Conservation (phyloP, 2,329 filamentous ascomycete species). For the Teratosphaeria zuluensis region DNA sequence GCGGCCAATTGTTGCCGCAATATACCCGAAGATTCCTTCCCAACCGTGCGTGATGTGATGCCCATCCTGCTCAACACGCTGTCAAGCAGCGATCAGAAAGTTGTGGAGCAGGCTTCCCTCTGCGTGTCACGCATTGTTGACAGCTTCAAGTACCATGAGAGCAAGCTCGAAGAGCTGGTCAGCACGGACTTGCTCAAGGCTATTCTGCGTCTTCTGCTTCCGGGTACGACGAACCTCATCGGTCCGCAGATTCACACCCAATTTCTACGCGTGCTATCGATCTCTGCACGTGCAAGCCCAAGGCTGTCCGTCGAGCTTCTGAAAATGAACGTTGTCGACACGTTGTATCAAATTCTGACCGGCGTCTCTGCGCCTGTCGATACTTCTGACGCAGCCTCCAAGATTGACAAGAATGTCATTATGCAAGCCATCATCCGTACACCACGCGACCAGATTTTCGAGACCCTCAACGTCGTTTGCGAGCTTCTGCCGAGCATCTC, state of each 20-base stretch:
- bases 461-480: slow-evolving; percentile 95
- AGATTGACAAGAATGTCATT: slow-evolving; percentile 91
- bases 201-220: slow-evolving; percentile 76
- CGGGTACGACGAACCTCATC: slow-evolving; percentile 91
- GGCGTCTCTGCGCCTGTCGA: slow-evolving; percentile 84
- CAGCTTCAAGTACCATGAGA: slow-evolving; percentile 83
- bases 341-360: slow-evolving; percentile 91
- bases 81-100: slow-evolving; percentile 85
- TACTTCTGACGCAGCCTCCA: slow-evolving; percentile 66
- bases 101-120: slow-evolving; percentile 91
- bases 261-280: slow-evolving; percentile 83
- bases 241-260: slow-evolving; percentile 91
- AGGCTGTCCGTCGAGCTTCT: slow-evolving; percentile 79
- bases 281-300: slow-evolving; percentile 82
- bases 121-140: slow-evolving; percentile 95
- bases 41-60: slow-evolving; percentile 90
- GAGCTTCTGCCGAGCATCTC: slow-evolving; percentile 76
- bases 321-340: slow-evolving; percentile 95
- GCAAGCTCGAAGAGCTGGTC: slow-evolving; percentile 85
- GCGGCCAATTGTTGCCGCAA: slow-evolving; percentile 98
- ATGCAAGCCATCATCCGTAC: slow-evolving; percentile 98
- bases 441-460: slow-evolving; percentile 89
- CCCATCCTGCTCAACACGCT: slow-evolving; percentile 85
- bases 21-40: slow-evolving; percentile 86
- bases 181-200: slow-evolving; percentile 78